phyloP scores from a whole-genome alignment of 164 flowering plant genomes.

The Nelumbo lutea region DNA sequence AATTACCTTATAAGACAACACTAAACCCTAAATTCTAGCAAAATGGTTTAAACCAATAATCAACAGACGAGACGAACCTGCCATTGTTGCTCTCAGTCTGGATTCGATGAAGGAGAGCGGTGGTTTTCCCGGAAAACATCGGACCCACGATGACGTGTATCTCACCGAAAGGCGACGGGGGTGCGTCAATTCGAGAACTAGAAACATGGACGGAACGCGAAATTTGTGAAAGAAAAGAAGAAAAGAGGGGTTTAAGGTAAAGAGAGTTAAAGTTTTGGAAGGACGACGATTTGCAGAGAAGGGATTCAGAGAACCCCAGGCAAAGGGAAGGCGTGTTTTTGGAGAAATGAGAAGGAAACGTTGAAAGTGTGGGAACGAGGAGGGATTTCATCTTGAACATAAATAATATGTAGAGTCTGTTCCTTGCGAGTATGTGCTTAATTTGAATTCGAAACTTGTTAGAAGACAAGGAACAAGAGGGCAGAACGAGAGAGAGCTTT shows the following conservation, averaged over 20 bases:
- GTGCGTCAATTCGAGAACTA: constrained; percentile 1
- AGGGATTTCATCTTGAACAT: constrained; percentile 24
- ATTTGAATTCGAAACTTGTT: background rate
- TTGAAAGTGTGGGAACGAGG: constrained; percentile 19
- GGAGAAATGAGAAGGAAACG: constrained; percentile 3
- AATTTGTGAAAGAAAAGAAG: constrained; percentile 15
- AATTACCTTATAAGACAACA: background rate
- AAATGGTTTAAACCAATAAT: background rate
- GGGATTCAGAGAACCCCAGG: constrained; percentile 11
- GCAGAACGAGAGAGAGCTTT: background rate
- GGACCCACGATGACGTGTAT: constrained; percentile 88
- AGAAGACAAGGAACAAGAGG: background rate
- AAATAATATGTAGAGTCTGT: constrained; percentile 16
- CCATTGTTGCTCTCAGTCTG: constrained; percentile 48
- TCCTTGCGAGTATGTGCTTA: background rate
- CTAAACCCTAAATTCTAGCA: background rate
- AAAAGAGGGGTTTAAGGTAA: constrained; percentile 12
- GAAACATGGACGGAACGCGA: background rate
- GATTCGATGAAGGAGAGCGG: constrained; percentile 86
- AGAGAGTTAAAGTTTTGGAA: constrained; percentile 13
- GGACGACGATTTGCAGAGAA: background rate
- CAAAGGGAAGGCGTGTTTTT: background rate
- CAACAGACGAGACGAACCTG: constrained; percentile 32
- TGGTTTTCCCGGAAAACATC: constrained; percentile 95
- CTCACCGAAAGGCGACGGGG: constrained; percentile 46